Percentiles rank a stretch among this genome's conserved stretches.
phyloP scores from a whole-genome alignment of 441 rosid species.

The Aleurites moluccanus region DNA sequence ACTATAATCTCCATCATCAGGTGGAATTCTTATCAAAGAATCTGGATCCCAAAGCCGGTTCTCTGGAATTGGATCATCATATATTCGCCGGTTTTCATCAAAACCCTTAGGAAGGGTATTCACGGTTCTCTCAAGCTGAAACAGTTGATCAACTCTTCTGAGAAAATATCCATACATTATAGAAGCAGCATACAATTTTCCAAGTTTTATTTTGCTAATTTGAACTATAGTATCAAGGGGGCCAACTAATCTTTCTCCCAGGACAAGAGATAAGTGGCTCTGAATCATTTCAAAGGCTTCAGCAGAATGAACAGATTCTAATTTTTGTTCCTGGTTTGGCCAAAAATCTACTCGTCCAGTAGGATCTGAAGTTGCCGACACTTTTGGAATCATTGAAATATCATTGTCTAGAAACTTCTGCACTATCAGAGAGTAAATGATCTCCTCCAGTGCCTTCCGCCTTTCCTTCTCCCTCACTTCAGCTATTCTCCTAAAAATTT shows the following conservation, averaged over 20 bases:
- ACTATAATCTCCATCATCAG: constrained; percentile 39
- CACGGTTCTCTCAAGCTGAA: constrained; percentile 85
- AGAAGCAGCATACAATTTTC: constrained; percentile 90
- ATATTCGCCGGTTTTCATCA: constrained; percentile 40
- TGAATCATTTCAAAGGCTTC: constrained; percentile 95
- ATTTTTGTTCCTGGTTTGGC: constrained; percentile 90
- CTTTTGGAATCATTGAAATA: constrained; percentile 75
- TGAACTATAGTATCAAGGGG: constrained; percentile 63
- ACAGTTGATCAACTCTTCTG: constrained; percentile 82
- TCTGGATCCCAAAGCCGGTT: constrained; percentile 71
- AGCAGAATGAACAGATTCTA: constrained; percentile 78
- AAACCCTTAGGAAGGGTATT: constrained; percentile 69
- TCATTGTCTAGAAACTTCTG: constrained; percentile 60
- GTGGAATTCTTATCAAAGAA: constrained; percentile 57
- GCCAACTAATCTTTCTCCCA: constrained; percentile 71
- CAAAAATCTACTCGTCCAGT: constrained; percentile 76
- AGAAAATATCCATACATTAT: constrained; percentile 88
- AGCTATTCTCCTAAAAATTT: constrained; percentile 67
- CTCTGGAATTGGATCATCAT: constrained; percentile 44
- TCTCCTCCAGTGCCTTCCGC: constrained; percentile 63
- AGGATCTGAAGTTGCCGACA: constrained; percentile 67
- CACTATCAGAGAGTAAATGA: constrained; percentile 78
- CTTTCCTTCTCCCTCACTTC: constrained; percentile 81
- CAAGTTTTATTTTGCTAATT: constrained; percentile 85
- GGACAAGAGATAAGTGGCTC: constrained; percentile 71